phyloP scores from a whole-genome alignment of 2,329 filamentous ascomycete genomes.

The Hypoxylon sp. region DNA sequence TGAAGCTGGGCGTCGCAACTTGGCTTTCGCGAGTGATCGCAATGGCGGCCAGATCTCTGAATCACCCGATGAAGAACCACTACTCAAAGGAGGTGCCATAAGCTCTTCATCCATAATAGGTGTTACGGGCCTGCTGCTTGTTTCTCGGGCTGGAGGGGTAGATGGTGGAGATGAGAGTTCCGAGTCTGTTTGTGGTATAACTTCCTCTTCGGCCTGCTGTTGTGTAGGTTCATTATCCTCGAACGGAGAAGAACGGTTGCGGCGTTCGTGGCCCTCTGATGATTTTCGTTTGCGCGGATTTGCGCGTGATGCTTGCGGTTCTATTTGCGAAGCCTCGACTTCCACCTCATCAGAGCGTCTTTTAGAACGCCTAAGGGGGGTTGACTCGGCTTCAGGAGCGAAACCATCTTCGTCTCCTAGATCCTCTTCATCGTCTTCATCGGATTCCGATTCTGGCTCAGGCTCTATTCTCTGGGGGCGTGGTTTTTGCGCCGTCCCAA shows the following conservation, averaged over 20 bases:
- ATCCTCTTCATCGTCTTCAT: slow-evolving; percentile 52
- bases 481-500: slow-evolving; percentile 60
- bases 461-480: slow-evolving; percentile 44
- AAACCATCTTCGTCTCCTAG: slow-evolving; percentile 59
- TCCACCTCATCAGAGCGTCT: slow-evolving; percentile 45
- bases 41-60: slow-evolving; percentile 62
- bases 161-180: slow-evolving; percentile 40
- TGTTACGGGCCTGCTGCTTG: slow-evolving; percentile 44
- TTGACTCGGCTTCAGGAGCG: slow-evolving; percentile 72
- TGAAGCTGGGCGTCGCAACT: slow-evolving; percentile 41
- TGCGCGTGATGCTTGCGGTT: slow-evolving; percentile 47
- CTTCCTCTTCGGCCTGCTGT: slow-evolving; percentile 34
- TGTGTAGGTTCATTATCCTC: slow-evolving; percentile 32
- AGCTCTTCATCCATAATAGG: slow-evolving; percentile 59
- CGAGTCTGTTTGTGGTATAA: slow-evolving; percentile 38
- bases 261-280: slow-evolving; percentile 53
- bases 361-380: slow-evolving; percentile 65
- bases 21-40: slow-evolving; percentile 58
- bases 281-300: slow-evolving; percentile 66
- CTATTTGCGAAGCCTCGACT: slow-evolving; percentile 29
- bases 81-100: slow-evolving; percentile 65
- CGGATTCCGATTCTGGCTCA: slow-evolving; percentile 44
- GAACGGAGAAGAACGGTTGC: slow-evolving; percentile 49
- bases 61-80: slow-evolving; percentile 56
- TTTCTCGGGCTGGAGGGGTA: slow-evolving; percentile 34